phyloP scores from a whole-genome alignment of 148 eudicot species.

The Fagopyrum tataricum region DNA sequence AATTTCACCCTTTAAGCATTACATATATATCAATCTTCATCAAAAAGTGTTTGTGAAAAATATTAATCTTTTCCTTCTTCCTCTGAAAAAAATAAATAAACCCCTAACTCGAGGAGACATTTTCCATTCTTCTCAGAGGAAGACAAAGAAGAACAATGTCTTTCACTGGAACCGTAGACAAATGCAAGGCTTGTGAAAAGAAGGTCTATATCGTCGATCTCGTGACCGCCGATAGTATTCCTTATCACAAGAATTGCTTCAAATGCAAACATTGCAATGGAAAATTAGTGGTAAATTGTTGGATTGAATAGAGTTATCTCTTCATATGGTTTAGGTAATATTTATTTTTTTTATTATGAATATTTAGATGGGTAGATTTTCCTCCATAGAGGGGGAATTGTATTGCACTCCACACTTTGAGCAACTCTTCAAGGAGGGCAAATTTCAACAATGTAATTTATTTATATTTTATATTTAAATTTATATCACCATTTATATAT shows the following conservation, averaged over 20 bases:
- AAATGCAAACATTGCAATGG: slow-evolving; percentile 77
- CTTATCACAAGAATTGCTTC: slow-evolving; percentile 75
- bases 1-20: not conserved
- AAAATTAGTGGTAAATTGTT: slow-evolving; percentile 38
- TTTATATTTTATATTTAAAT: not conserved
- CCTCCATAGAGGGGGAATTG: slow-evolving; percentile 11
- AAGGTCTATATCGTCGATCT: slow-evolving; percentile 64
- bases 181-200: slow-evolving; percentile 88
- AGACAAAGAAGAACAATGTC: slow-evolving; percentile 32
- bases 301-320: not conserved
- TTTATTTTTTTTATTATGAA: not conserved
- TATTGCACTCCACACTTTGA: slow-evolving; percentile 13
- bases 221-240: slow-evolving; percentile 64
- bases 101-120: not conserved
- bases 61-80: slow-evolving; percentile 8
- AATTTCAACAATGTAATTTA: slow-evolving; percentile 10
- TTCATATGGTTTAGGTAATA: not conserved
- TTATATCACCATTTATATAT: not conserved
- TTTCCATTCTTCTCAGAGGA: slow-evolving; percentile 9
- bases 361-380: slow-evolving; percentile 10
- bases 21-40: not conserved
- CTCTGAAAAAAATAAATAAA: not conserved
- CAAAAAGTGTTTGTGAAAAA: not conserved
- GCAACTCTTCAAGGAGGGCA: slow-evolving; percentile 12
- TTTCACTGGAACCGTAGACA: slow-evolving; percentile 59